These are phyloP conservation scores for Claviceps citrina DNA, from an alignment of 2,329 filamentous ascomycete species.

Conservation along the genomic window DNA sequence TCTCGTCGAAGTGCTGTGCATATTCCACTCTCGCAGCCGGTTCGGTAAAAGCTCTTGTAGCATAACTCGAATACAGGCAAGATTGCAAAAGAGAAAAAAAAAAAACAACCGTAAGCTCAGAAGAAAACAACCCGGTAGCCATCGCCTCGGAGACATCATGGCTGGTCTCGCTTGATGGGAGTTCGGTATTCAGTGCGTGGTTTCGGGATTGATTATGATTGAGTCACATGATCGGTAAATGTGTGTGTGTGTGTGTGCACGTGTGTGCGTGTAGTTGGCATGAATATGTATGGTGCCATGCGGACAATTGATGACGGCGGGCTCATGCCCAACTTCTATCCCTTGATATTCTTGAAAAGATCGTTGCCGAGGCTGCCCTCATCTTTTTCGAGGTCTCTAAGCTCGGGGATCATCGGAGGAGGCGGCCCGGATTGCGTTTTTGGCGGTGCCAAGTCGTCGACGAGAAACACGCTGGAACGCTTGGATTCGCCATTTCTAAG, in stretches of 20 bases:
- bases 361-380: conserved; percentile 33
- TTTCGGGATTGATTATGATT: background rate
- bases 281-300: background rate
- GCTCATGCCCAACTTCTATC: conserved; percentile 9
- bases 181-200: background rate
- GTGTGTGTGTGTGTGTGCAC: background rate
- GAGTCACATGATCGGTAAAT: background rate
- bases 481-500: conserved; percentile 27
- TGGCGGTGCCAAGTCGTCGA: conserved; percentile 16
- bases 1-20: conserved; percentile 1
- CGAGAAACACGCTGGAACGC: conserved; percentile 29
- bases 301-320: background rate
- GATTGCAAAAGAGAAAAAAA: background rate
- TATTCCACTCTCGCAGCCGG: background rate
- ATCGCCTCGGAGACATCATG: conserved; percentile 12
- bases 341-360: conserved; percentile 46
- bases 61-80: background rate
- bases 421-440: conserved; percentile 32
- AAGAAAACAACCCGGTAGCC: conserved; percentile 1
- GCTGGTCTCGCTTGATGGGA: conserved; percentile 12
- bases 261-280: background rate
- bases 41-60: background rate
- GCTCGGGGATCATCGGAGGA: conserved; percentile 46
- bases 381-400: conserved; percentile 35
- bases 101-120: conserved; percentile 6